Evolutionary conservation across 805 yeast species (phyloP), one percentile per base, ranked within the genome.

Genomic region (Wickerhamiella hasegawae): DNA sequence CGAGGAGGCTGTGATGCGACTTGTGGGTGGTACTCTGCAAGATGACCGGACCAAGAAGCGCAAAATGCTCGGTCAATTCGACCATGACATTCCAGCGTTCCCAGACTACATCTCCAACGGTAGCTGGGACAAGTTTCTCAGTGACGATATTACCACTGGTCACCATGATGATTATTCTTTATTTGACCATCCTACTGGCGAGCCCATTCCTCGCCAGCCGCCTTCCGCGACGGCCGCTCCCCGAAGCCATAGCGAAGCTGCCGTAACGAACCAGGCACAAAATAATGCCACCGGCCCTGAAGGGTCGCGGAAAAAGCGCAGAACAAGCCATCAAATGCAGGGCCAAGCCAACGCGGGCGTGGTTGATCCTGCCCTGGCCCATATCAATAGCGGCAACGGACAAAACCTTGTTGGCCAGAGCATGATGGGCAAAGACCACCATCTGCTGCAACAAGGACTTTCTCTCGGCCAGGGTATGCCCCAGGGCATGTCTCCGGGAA

Each of bases 1-100:
- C 3, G 90, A 77, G 47, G 90, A 79, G 14, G 90, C 84, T 0
- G 84, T 79, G 14, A 64, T 78, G 70, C 66, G 69, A 37, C 69
- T 70, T 45, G 87, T 77, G 11, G 82, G 78, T 15, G 78, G 76
- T 5, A 67, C 74, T 1, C 53, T 76, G 28, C 70, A 62, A 14
- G 52, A 57, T 33, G 46, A 55, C 24, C n/a, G 28, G 12, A 14
- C 14, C 28, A 26, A 26, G 28, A n/a, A 8, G 28, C 28, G 15
- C 28, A 26, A n/a, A 26, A 6, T 14, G 28, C 6, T 6, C 20
- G 31, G 20, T 17, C 31, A 28, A 19, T 28, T 15, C 31, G 31
- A 28, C 11, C 20, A 15, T 19, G 20, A 17, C 31, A 15, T 28
- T 6, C 16, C 31, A 4, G 11, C 14, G 5, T 34, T 34, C 29